Evolutionary conservation across 257 asterid genomes (phyloP).

Genomic region (Vinca minor): DNA sequence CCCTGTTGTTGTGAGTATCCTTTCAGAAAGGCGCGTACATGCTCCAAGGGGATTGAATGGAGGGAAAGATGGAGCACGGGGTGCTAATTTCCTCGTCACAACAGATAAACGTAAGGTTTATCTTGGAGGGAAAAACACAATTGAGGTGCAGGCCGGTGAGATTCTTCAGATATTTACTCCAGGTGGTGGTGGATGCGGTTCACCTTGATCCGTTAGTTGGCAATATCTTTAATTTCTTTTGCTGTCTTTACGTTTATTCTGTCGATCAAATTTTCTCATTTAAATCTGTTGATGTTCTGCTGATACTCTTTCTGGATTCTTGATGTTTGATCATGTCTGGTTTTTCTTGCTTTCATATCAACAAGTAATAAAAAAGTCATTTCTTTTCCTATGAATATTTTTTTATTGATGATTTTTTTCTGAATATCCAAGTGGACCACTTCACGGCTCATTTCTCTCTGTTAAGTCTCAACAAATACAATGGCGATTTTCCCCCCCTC

Average conservation of each 20-base stretch:
- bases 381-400: no score
- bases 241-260: no score
- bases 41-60: constrained; percentile 85
- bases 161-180: constrained; percentile 80
- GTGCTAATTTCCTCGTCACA: constrained; percentile 64
- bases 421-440: no score
- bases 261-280: no score
- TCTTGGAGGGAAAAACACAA: constrained; percentile 88
- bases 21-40: constrained; percentile 90
- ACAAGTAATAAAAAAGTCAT: no score
- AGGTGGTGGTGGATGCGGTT: constrained; percentile 98
- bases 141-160: constrained; percentile 73
- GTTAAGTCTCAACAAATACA: no score
- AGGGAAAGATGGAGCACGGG: constrained; percentile 70
- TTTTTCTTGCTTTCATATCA: no score
- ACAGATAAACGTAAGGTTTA: constrained; percentile 52
- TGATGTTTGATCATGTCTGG: no score
- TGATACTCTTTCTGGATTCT: no score
- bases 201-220: constrained; percentile 12
- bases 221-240: not conserved
- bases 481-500: no score
- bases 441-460: no score
- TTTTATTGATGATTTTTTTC: no score
- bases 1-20: constrained; percentile 73
- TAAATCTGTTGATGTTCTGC: not conserved